Base-by-base conservation (phyloP, 1,284 basidiomycete genomes). In the Puccinia novopanici region DNA sequence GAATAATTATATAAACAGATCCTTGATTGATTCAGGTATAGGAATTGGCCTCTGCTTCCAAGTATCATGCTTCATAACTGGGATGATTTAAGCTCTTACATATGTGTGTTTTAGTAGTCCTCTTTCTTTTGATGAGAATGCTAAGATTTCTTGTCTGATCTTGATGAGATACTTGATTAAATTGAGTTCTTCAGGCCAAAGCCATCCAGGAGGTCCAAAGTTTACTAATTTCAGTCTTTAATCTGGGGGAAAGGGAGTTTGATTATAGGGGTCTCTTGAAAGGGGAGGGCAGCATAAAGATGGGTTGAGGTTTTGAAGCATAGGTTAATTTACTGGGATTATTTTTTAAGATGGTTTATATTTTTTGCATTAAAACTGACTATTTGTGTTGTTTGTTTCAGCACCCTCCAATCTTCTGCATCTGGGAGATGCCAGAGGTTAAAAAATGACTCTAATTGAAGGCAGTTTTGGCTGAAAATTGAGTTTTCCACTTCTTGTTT, bases 161-260 rank as follows among this genome's bases (percentile, higher is more conserved):
- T 17, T 45, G 27, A 68, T 45, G n/a, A 24, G 9, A 68, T 42
- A 13, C 8, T 68, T 40, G 8, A 68, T 24, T 40, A 68, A n/a
- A n/a, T 68, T 68, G 4, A 72, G 48, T 72, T 72, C 70, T 54
- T 72, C 50, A n/a, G n/a, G n/a, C n/a, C n/a, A n/a, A n/a, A n/a
- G n/a, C n/a, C n/a, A n/a, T n/a, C n/a, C n/a, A n/a, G n/a, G n/a
- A 9, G 70, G 70, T 1, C 70, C 70, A 72, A 70, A 72, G 30
- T 54, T 54, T 19, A 45, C 42, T 8, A 72, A 1, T 15, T 72
- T 34, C 8, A 34, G 27, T 34, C 27, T 54, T 54, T 72, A 54
- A 72, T 6, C 3, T 6, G 10, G 70, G 70, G 6, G 70, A 27
- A 40, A 27, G 3, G 30, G 50, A 34, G 48, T 34, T 37, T 34